These are phyloP conservation scores for Furcasterigmium furcatum DNA, from an alignment of 2,329 filamentous ascomycete genomes.

Conservation along the genomic window DNA sequence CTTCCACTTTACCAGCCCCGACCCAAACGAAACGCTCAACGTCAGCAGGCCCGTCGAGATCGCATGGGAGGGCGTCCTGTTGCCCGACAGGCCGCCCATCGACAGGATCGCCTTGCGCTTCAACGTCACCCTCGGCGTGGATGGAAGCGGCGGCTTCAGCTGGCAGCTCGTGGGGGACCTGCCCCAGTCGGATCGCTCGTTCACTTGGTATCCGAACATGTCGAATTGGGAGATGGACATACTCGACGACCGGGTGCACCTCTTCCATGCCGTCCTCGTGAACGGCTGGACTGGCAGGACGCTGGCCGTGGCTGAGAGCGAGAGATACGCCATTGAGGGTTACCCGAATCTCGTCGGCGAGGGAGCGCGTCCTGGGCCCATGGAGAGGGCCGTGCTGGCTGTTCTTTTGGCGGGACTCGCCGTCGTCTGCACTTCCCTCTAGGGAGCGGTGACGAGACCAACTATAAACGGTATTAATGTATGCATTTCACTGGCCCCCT, in stretches of 20 bases:
- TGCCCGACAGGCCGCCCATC: neutral
- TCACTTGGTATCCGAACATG: neutral
- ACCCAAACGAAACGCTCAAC: neutral
- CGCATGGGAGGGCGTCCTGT: neutral
- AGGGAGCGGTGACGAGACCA: too few relatives aligned
- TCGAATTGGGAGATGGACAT: neutral
- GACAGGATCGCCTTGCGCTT: neutral
- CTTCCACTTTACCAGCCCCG: neutral
- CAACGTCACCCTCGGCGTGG: neutral
- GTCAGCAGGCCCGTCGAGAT: neutral
- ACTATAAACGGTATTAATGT: too few relatives aligned
- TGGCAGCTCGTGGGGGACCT: neutral
- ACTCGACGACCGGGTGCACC: neutral
- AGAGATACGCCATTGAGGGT: neutral
- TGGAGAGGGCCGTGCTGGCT: neutral
- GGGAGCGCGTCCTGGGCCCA: neutral
- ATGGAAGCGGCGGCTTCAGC: neutral
- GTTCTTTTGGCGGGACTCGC: neutral
- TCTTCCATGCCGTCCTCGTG: neutral
- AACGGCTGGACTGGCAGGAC: neutral
- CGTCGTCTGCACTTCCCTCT: too few relatives aligned
- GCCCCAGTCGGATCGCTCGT: neutral
- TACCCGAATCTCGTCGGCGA: neutral
- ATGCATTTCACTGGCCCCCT: too few relatives aligned
- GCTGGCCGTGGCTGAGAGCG: neutral